Conservation (phyloP, 345 rosid species). For the Raphanus sativus region DNA sequence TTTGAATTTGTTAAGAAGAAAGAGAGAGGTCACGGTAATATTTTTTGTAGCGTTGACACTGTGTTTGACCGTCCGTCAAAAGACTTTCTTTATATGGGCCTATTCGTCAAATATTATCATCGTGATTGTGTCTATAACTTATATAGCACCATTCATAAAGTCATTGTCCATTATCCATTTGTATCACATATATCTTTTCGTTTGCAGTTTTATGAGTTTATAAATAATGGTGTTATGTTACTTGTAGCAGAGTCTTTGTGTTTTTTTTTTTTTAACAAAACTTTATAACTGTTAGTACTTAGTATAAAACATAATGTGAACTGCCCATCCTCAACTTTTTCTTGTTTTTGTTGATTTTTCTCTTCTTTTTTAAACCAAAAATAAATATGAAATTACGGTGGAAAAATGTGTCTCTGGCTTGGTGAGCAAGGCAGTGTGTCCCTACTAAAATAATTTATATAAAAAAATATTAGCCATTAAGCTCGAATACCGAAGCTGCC, state of each 20-base stretch:
- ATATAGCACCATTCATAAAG: neutral
- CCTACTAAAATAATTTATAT: constrained; percentile 21
- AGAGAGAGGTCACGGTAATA: constrained; percentile 33
- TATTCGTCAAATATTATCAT: neutral
- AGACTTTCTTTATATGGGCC: neutral
- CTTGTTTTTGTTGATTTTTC: neutral
- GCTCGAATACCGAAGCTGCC: constrained; percentile 40
- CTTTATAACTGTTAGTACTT: too few species aligned
- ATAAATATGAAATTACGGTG: neutral
- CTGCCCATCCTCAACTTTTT: neutral
- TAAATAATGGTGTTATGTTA: neutral
- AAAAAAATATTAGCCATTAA: constrained; percentile 38
- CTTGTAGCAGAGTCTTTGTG: neutral
- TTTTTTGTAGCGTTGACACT: constrained; percentile 42
- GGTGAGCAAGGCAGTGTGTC: constrained; percentile 47
- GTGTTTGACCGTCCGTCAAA: constrained; percentile 32
- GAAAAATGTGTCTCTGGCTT: constrained; percentile 36
- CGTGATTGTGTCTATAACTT: constrained; percentile 1
- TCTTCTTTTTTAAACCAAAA: neutral
- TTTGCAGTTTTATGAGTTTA: neutral
- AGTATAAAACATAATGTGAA: neutral
- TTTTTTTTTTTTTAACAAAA: neutral
- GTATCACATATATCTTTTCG: neutral
- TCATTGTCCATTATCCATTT: neutral
- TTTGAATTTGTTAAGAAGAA: constrained; percentile 25